Percentiles rank a stretch among this genome's conserved stretches.
Evolutionary conservation across 2,329 filamentous ascomycete species (phyloP).

Genomic region (Exophiala lecanii-corni): DNA sequence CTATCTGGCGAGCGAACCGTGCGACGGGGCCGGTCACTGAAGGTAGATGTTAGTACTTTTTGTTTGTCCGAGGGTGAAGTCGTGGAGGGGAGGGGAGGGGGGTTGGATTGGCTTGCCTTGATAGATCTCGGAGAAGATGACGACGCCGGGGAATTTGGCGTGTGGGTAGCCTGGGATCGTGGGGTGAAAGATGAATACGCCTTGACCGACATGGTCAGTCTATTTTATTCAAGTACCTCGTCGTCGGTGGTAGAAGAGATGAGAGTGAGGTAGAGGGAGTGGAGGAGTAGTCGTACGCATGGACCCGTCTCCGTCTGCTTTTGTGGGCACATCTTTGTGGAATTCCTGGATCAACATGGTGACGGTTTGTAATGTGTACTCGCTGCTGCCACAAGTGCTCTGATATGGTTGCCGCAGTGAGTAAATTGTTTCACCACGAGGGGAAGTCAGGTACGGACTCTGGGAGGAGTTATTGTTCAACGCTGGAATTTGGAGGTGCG

Average conservation of each 20-base stretch:
- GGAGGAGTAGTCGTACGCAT: conserved; percentile 47
- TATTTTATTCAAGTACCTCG: conserved; percentile 1
- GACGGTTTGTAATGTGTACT: too few species aligned
- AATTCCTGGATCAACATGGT: conserved; percentile 58
- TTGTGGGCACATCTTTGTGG: conserved; percentile 56
- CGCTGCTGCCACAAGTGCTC: too few species aligned
- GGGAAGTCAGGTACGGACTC: too few species aligned
- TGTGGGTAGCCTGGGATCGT: conserved; percentile 79
- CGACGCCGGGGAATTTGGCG: conserved; percentile 82
- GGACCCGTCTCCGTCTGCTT: conserved; percentile 50
- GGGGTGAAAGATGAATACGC: conserved; percentile 85
- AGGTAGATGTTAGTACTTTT: background rate
- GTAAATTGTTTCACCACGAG: too few species aligned
- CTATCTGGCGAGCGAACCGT: conserved; percentile 86
- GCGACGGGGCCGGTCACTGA: conserved; percentile 84
- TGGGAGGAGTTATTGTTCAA: too few species aligned
- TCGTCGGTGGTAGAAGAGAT: background rate
- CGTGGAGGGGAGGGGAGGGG: conserved; percentile 1
- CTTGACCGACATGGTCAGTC: conserved; percentile 42
- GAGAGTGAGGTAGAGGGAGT: background rate
- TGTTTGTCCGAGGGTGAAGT: background rate
- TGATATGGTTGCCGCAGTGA: too few species aligned
- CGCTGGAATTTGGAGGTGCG: too few species aligned
- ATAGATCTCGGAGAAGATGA: conserved; percentile 91
- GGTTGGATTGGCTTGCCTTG: conserved; percentile 61